Conservation (phyloP, 352 stramenopile species). For the Globisporangium canariense region DNA sequence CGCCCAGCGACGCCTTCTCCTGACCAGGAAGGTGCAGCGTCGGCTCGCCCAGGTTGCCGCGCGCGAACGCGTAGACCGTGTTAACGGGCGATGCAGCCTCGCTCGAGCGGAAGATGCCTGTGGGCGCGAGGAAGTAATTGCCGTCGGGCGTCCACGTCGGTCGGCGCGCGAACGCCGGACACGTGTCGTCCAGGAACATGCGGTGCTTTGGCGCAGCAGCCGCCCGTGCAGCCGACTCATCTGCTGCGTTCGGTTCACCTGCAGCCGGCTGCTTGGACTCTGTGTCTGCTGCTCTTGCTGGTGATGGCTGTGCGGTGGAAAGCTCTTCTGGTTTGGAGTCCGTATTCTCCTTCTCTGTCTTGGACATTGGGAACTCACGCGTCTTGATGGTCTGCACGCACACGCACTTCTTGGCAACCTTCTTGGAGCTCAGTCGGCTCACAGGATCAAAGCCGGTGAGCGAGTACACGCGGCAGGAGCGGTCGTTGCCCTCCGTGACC, state of each 20-base stretch:
- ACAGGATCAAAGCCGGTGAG: slow-evolving; percentile 58
- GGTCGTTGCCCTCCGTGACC: slow-evolving; percentile 93
- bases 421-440: slow-evolving; percentile 52
- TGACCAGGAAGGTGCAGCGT: slow-evolving; percentile 90
- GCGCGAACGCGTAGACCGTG: slow-evolving; percentile 93
- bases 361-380: slow-evolving; percentile 44
- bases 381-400: slow-evolving; percentile 79
- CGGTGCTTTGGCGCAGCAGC: slow-evolving; percentile 47
- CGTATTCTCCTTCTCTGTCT: background rate
- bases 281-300: slow-evolving; percentile 7
- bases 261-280: slow-evolving; percentile 10
- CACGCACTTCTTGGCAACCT: slow-evolving; percentile 66
- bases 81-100: slow-evolving; percentile 45
- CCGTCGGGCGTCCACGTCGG: slow-evolving; percentile 92
- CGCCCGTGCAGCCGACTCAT: slow-evolving; percentile 6
- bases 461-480: slow-evolving; percentile 92
- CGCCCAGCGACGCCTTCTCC: slow-evolving; percentile 91
- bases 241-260: background rate
- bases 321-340: slow-evolving; percentile 14
- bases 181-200: slow-evolving; percentile 94
- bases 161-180: slow-evolving; percentile 93
- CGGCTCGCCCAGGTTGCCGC: slow-evolving; percentile 89
- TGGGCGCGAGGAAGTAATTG: slow-evolving; percentile 89
- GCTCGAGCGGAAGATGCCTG: slow-evolving; percentile 57
- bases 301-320: background rate